Evolutionary conservation across 352 stramenopile species (phyloP).

Genomic region (Phytophthora agathidicida): DNA sequence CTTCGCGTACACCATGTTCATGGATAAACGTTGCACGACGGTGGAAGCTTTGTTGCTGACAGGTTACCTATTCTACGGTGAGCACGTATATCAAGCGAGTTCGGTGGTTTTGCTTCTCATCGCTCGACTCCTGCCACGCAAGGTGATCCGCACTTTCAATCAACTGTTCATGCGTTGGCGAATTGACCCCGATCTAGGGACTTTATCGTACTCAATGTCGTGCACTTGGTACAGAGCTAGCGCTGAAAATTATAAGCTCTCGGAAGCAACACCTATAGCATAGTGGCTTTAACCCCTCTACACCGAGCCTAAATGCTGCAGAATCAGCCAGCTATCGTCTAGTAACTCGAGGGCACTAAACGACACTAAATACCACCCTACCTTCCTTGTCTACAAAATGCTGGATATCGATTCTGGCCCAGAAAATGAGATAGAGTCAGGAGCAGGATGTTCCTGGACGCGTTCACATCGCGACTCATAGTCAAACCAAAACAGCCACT

Average conservation of each 20-base stretch:
- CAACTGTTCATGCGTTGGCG: slow-evolving; percentile 27
- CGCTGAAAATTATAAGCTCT: slow-evolving; percentile 25
- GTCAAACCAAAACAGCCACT: no score
- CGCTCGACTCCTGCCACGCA: slow-evolving; percentile 21
- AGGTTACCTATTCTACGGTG: slow-evolving; percentile 27
- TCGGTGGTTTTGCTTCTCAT: slow-evolving; percentile 23
- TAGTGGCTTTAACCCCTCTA: no score
- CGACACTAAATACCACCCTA: no score
- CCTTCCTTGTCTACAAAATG: no score
- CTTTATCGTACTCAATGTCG: slow-evolving; percentile 12
- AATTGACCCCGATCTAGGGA: slow-evolving; percentile 16
- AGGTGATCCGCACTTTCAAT: slow-evolving; percentile 35
- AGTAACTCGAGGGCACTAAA: no score
- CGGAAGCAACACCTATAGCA: slow-evolving; percentile 13
- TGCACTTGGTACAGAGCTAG: slow-evolving; percentile 33
- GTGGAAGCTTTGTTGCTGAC: slow-evolving; percentile 31
- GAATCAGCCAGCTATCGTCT: no score
- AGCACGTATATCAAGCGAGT: slow-evolving; percentile 26
- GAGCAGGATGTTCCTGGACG: no score
- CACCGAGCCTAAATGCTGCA: no score
- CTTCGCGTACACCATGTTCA: slow-evolving; percentile 22
- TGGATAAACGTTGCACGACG: slow-evolving; percentile 11
- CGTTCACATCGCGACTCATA: no score
- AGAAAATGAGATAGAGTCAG: no score
- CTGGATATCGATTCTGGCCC: no score